Conservation (phyloP, 1,139 yeast genomes). For the Pichia sp. region DNA sequence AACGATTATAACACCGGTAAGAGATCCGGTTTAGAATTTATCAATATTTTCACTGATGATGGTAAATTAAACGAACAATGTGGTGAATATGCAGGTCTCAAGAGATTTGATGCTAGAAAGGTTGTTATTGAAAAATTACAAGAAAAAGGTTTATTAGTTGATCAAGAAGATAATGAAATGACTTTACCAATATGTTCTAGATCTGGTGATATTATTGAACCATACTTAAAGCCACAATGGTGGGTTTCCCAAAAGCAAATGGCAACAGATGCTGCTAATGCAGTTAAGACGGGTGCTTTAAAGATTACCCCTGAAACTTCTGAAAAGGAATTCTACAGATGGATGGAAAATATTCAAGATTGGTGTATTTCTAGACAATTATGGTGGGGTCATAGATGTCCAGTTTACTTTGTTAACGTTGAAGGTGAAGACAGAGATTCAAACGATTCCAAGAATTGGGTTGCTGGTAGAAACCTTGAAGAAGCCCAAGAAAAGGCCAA, state of each 20-base stretch:
- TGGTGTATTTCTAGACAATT: constrained; percentile 99
- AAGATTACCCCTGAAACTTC: constrained; percentile 83
- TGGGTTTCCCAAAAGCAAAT: constrained; percentile 91
- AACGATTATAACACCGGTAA: constrained; percentile 96
- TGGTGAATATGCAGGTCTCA: constrained; percentile 88
- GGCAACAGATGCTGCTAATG: constrained; percentile 84
- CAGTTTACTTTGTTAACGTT: constrained; percentile 79
- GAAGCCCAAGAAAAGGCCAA: constrained; percentile 84
- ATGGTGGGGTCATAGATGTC: constrained; percentile 99
- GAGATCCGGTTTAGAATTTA: constrained; percentile 81
- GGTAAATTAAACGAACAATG: constrained; percentile 87
- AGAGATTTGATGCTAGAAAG: constrained; percentile 91
- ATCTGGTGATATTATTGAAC: constrained; percentile 96
- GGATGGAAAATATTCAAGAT: constrained; percentile 96
- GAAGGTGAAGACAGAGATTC: constrained; percentile 64
- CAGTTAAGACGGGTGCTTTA: constrained; percentile 77
- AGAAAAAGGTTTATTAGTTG: constrained; percentile 68
- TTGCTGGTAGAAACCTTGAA: constrained; percentile 75
- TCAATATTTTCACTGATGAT: constrained; percentile 87
- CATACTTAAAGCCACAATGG: constrained; percentile 97
- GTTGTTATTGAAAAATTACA: constrained; percentile 77
- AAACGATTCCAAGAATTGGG: constrained; percentile 74
- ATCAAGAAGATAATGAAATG: constrained; percentile 93
- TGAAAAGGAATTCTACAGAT: constrained; percentile 87
- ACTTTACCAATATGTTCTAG: constrained; percentile 88